phyloP scores from a whole-genome alignment of 176 grass and related monocot species.

The Leersia perrieri region DNA sequence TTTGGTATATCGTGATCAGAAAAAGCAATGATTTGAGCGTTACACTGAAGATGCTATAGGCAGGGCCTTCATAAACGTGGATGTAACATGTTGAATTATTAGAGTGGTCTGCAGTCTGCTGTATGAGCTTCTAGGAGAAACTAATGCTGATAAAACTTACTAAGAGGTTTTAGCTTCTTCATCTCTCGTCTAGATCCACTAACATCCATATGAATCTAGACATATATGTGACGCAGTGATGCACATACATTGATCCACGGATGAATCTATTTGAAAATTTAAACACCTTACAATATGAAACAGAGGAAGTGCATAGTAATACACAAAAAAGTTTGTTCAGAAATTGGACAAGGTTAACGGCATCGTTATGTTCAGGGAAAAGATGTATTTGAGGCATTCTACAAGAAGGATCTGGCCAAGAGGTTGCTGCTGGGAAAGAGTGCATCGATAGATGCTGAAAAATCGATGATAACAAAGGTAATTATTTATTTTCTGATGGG shows the following conservation, averaged over 20 bases:
- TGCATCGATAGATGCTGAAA: constrained; percentile 97
- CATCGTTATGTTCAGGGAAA: constrained; percentile 68
- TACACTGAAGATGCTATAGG: background rate
- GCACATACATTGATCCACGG: too few species aligned
- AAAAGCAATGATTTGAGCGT: background rate
- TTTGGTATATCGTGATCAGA: background rate
- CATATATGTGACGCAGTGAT: too few species aligned
- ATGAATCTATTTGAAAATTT: too few species aligned
- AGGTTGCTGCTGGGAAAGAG: constrained; percentile 96
- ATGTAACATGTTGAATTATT: background rate
- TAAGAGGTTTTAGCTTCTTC: too few species aligned
- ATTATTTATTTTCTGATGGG: constrained; percentile 21
- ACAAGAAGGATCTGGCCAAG: constrained; percentile 99
- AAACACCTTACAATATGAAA: too few species aligned
- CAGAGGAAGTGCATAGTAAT: background rate
- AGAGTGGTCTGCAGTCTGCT: background rate
- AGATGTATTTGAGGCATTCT: constrained; percentile 99
- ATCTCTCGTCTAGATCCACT: too few species aligned
- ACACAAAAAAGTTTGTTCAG: background rate
- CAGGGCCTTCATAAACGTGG: background rate
- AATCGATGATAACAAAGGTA: constrained; percentile 99
- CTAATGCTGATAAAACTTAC: constrained; percentile 1
- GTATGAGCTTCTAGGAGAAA: constrained; percentile 1
- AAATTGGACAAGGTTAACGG: constrained; percentile 6
- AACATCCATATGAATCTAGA: too few species aligned